Evolutionary conservation across 352 stramenopile species (phyloP).

Genomic region (Globisporangium barbulae): DNA sequence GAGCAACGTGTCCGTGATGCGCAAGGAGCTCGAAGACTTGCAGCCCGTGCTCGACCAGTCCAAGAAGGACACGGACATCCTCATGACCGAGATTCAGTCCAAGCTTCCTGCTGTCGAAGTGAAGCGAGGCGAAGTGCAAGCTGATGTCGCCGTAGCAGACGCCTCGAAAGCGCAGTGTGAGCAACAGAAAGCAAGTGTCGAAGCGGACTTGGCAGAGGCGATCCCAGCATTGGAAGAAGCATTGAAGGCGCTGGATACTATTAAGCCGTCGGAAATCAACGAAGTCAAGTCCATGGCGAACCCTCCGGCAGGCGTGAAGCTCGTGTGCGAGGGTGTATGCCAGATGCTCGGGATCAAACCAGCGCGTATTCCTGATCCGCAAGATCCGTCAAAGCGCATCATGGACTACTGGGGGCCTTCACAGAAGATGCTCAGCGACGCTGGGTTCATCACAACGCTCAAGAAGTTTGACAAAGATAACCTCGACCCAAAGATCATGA

Average conservation of each 20-base stretch:
- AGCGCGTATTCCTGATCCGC: conserved; percentile 87
- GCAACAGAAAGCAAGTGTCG: conserved; percentile 81
- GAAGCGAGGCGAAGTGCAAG: conserved; percentile 75
- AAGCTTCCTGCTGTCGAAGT: conserved; percentile 90
- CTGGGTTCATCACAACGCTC: conserved; percentile 89
- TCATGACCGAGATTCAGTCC: conserved; percentile 93
- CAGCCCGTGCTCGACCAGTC: conserved; percentile 92
- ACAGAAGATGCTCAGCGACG: conserved; percentile 92
- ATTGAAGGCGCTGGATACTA: conserved; percentile 91
- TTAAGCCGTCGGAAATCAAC: conserved; percentile 92
- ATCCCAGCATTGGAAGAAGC: conserved; percentile 92
- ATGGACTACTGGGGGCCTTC: conserved; percentile 95
- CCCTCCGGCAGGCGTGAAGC: conserved; percentile 89
- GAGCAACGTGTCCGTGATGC: conserved; percentile 92
- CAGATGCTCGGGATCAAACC: conserved; percentile 94
- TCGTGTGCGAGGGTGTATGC: conserved; percentile 93
- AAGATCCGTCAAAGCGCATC: conserved; percentile 91
- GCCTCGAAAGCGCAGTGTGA: conserved; percentile 89
- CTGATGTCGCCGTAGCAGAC: conserved; percentile 72
- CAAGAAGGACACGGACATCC: conserved; percentile 89
- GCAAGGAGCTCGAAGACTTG: conserved; percentile 92
- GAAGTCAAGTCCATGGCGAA: conserved; percentile 94
- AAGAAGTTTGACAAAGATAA: conserved; percentile 92
- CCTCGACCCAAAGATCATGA: conserved; percentile 85
- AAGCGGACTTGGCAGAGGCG: conserved; percentile 91